Base-by-base conservation (phyloP, 306 rosid genomes). In the Lathyrus sativus region DNA sequence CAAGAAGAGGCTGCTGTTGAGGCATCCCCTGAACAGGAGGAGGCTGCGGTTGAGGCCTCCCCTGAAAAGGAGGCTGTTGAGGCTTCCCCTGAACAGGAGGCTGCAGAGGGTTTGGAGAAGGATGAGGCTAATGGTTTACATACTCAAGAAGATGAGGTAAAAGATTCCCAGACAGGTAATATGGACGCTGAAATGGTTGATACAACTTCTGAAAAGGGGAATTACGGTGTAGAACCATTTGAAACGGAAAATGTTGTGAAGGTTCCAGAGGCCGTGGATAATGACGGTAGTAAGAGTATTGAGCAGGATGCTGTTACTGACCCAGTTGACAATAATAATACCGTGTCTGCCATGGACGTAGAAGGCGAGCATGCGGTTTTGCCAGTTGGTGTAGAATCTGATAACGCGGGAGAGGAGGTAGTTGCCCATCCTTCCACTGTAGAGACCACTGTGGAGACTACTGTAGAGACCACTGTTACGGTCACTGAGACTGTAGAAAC, bases 401-500 rank as follows among this genome's bases (percentile, higher is more conserved):
- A 55, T 5, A 76, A 49, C 56, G 80, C 44, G 44, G 87, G 67
- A 35, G 85, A 80, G 72, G 81, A 79, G 63, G 41, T 41, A 8
- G 65, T 62, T 56, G 53, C 65, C 62, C 67, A 60, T 69, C 19
- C 72, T 10, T 70, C 89, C 56, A 22, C 74, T 35, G 65, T 65
- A 11, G 91, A 78, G 74, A 78, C 90, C 62, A 38, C 64, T 38
- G 41, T 73, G 67, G 43, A 76, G 0, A 78, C 76, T 13, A 53
- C 82, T 2, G 88, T 81, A 81, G 39, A 35, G 9, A 35, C 39
- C 39, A 81, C 50, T 73, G 81, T 75, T 35, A 35, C 39, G 0
- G 78, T 78, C n/a, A 53, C 81, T 2, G 86, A 82, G 81, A 81
- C 45, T 76, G 81, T 74, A 73, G 54, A 54, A 44, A 60, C 86